A percentile compares a stretch with the other conserved stretches of the same genome.
Conservation (phyloP, 495 filamentous ascomycete genomes). For the Lindgomyces ingoldianus region DNA sequence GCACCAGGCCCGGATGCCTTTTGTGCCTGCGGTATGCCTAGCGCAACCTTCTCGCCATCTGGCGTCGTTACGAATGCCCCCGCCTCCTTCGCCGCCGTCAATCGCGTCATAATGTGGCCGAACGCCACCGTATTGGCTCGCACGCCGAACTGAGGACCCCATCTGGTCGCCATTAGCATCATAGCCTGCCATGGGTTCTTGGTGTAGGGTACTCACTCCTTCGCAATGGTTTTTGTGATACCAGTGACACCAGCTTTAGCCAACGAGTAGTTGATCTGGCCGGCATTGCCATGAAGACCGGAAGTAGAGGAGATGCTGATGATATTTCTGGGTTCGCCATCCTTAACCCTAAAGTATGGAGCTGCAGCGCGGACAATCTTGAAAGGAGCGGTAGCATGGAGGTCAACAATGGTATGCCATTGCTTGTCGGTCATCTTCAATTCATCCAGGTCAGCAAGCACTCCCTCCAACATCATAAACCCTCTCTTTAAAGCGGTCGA, state of each 20-base stretch:
- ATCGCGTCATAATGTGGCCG: slow-evolving; percentile 72
- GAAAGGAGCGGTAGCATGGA: slow-evolving; percentile 83
- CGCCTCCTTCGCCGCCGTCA: slow-evolving; percentile 78
- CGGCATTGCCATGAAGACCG: slow-evolving; percentile 80
- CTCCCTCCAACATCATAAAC: no score
- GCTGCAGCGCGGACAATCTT: slow-evolving; percentile 75
- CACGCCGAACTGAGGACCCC: slow-evolving; percentile 82
- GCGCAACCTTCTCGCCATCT: slow-evolving; percentile 72
- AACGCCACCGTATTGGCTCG: slow-evolving; percentile 82
- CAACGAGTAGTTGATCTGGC: slow-evolving; percentile 81
- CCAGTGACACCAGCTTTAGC: slow-evolving; percentile 81
- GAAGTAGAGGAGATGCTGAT: slow-evolving; percentile 80
- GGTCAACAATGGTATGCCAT: slow-evolving; percentile 80
- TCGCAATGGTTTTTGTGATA: slow-evolving; percentile 81
- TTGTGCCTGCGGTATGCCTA: slow-evolving; percentile 71
- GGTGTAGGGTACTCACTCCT: slow-evolving; percentile 54
- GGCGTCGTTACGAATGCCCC: slow-evolving; percentile 74
- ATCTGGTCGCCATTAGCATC: slow-evolving; percentile 41
- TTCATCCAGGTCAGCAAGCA: slow-evolving; percentile 42
- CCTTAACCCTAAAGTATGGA: slow-evolving; percentile 82
- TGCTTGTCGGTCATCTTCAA: slow-evolving; percentile 80
- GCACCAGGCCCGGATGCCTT: slow-evolving; percentile 40
- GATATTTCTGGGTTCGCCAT: slow-evolving; percentile 73
- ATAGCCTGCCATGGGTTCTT: background rate
- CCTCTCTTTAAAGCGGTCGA: no score